A percentile compares a stretch with the other conserved stretches of the same genome.
Evolutionary conservation across 345 rosid genomes (phyloP).

Genomic region (Noccaea caerulescens): DNA sequence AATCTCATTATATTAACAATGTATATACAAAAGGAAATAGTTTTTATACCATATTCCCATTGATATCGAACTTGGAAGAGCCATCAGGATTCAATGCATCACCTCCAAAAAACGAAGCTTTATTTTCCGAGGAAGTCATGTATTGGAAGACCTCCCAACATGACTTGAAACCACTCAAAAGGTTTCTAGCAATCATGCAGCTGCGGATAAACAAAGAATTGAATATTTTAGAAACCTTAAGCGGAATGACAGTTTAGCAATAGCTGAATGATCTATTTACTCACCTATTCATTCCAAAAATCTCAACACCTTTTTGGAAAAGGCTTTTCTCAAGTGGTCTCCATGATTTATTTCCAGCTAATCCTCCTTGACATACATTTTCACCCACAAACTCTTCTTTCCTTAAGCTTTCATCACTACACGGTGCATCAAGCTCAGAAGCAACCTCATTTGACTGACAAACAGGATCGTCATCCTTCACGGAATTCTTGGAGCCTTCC

Average conservation of each 20-base stretch:
- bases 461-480: constrained; percentile 49
- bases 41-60: constrained; percentile 63
- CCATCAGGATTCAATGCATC: constrained; percentile 78
- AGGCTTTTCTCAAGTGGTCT: constrained; percentile 86
- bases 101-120: constrained; percentile 61
- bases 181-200: constrained; percentile 92
- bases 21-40: constrained; percentile 32
- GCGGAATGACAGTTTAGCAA: not conserved
- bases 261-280: constrained; percentile 36
- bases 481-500: constrained; percentile 46
- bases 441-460: constrained; percentile 50
- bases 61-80: constrained; percentile 76
- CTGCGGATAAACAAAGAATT: constrained; percentile 51
- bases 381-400: constrained; percentile 75
- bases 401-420: constrained; percentile 57
- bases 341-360: constrained; percentile 66
- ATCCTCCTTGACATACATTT: constrained; percentile 56
- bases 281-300: constrained; percentile 94
- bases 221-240: not conserved
- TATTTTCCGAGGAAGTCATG: constrained; percentile 72
- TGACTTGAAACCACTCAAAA: constrained; percentile 86
- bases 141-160: constrained; percentile 91
- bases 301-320: constrained; percentile 89
- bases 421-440: constrained; percentile 50
- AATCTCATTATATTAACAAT: not conserved